Conservation (phyloP, 306 rosid species). For the Vigna angularis region DNA sequence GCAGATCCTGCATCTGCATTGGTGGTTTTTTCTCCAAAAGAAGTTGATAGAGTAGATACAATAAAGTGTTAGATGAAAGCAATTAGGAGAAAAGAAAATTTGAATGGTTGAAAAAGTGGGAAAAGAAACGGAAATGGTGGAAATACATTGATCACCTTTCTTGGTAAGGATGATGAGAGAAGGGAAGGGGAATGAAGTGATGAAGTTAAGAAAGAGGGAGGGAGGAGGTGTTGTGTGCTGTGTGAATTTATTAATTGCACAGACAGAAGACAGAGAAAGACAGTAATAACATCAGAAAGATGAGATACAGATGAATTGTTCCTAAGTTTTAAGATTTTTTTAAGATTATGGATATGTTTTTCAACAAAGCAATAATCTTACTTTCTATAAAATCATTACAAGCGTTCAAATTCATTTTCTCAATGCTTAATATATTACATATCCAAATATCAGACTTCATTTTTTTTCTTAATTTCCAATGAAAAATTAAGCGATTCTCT, state of each 20-base stretch:
- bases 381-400: too few species aligned
- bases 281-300: background rate
- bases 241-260: slow-evolving; percentile 62
- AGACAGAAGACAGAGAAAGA: slow-evolving; percentile 40
- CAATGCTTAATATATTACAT: too few species aligned
- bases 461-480: too few species aligned
- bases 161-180: slow-evolving; percentile 23
- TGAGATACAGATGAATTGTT: background rate
- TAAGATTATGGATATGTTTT: too few species aligned
- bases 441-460: too few species aligned
- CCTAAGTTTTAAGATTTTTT: too few species aligned
- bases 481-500: too few species aligned
- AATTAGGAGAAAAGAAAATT: slow-evolving; percentile 28
- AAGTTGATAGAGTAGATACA: background rate
- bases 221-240: background rate
- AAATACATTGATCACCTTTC: slow-evolving; percentile 38
- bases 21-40: slow-evolving; percentile 4
- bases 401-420: too few species aligned
- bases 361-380: too few species aligned
- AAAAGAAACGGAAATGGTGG: slow-evolving; percentile 30
- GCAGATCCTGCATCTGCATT: slow-evolving; percentile 42
- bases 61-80: background rate
- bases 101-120: slow-evolving; percentile 11
- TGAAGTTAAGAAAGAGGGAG: background rate
- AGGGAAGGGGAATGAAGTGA: slow-evolving; percentile 18